Conservation (phyloP, 805 yeast species). For the Suhomyces xylopsoci region DNA sequence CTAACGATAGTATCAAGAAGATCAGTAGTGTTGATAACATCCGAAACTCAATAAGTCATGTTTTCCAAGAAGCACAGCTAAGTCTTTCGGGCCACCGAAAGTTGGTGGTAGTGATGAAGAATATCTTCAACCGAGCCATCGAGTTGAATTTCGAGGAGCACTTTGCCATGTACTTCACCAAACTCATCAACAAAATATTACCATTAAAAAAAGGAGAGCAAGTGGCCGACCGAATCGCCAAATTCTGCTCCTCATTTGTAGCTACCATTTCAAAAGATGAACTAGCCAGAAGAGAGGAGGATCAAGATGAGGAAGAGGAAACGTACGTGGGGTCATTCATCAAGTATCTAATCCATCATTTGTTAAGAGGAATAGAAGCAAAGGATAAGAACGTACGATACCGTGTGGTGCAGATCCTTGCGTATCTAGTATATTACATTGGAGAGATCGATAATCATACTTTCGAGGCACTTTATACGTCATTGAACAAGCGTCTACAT, state of each 20-base stretch:
- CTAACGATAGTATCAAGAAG: constrained; percentile 15
- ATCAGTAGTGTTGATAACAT: constrained; percentile 23
- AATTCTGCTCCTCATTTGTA: constrained; percentile 60
- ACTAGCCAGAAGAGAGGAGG: constrained; percentile 16
- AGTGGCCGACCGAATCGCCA: constrained; percentile 74
- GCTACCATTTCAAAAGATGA: constrained; percentile 43
- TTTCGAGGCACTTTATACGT: constrained; percentile 58
- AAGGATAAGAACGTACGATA: constrained; percentile 74
- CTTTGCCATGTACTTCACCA: constrained; percentile 60
- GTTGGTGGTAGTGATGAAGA: constrained; percentile 60
- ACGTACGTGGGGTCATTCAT: constrained; percentile 51
- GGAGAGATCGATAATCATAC: constrained; percentile 74
- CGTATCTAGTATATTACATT: constrained; percentile 65
- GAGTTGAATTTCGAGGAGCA: constrained; percentile 51
- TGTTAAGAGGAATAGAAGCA: constrained; percentile 76
- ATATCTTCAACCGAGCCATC: constrained; percentile 54
- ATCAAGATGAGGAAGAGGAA: constrained; percentile 38
- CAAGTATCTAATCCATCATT: constrained; percentile 58
- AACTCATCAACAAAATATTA: constrained; percentile 60
- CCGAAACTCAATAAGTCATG: constrained; percentile 51
- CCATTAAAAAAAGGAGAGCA: constrained; percentile 66
- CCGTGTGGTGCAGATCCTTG: constrained; percentile 73
- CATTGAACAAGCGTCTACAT: constrained; percentile 58
- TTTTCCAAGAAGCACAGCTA: constrained; percentile 77
- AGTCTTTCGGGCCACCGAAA: constrained; percentile 75